phyloP scores from a whole-genome alignment of 805 yeast genomes.

The Torulaspora delbrueckii region DNA sequence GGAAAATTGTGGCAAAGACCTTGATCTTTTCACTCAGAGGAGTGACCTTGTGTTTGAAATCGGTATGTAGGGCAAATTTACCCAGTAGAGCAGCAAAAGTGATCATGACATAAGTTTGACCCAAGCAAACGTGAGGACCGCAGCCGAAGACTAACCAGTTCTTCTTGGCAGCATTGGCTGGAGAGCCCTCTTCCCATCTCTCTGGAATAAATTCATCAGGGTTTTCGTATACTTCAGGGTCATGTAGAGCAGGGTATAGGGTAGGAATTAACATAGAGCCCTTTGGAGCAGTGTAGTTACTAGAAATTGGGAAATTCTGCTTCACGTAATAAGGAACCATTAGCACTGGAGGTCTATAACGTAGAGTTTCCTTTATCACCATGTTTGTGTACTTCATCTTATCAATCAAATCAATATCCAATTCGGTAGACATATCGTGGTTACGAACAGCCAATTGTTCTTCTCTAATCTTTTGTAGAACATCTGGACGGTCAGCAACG shows the following conservation, averaged over 20 bases:
- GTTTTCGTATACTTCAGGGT: conserved; percentile 91
- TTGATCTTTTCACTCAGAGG: conserved; percentile 84
- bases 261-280: conserved; percentile 98
- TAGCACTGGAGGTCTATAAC: conserved; percentile 94
- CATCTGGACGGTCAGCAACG: conserved; percentile 92
- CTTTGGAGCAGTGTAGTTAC: conserved; percentile 86
- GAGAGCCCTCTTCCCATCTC: conserved; percentile 81
- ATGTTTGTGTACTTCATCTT: conserved; percentile 81
- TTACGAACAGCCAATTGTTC: conserved; percentile 83
- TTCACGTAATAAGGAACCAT: conserved; percentile 98
- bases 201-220: conserved; percentile 96
- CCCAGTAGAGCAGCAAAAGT: conserved; percentile 87
- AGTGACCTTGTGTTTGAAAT: conserved; percentile 79
- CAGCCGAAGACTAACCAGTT: conserved; percentile 97
- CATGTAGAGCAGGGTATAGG: conserved; percentile 91
- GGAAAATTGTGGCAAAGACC: conserved; percentile 97
- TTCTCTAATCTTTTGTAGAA: conserved; percentile 77
- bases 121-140: conserved; percentile 95
- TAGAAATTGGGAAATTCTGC: conserved; percentile 76
- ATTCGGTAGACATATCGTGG: conserved; percentile 60
- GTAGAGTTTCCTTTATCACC: conserved; percentile 88
- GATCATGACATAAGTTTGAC: conserved; percentile 89
- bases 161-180: conserved; percentile 69
- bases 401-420: conserved; percentile 71
- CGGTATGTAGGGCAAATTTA: conserved; percentile 75